Evolutionary conservation across 2,329 filamentous ascomycete genomes (phyloP), one percentile per base, ranked within the genome.

Genomic region (Fusarium napiforme): DNA sequence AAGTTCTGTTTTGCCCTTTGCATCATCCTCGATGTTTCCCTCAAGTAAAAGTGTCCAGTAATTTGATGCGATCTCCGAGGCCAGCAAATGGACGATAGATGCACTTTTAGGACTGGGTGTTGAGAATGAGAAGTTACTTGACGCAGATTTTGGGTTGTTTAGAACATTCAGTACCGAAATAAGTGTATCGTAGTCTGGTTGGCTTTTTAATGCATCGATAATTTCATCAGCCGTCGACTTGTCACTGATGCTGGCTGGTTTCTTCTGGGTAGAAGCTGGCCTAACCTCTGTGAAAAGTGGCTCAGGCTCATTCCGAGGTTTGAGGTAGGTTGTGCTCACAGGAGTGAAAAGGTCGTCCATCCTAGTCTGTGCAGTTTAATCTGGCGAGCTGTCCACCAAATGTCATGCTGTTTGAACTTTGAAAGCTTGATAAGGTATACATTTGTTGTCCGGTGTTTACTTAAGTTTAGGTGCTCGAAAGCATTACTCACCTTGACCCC

Each of bases 1-100:
- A 56, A 65, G 75, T 26, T 60, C 67, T 7, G 32, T 42, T 36
- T 59, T 46, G 5, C 55, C 15, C 34, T 72, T 55, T 10, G 56
- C 40, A 42, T 60, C 67, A 16, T 67, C 64, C 28, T 71, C 40
- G 6, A 75, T 67, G 34, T 79, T 80, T n/a, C 83, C 83, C 64
- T 88, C 87, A 42, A 85, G 82, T 21, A 96, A 78, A 14, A 90
- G 77, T 7, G 85, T 79, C 96, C 96, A 98, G 82, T 96, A 97
- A 78, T 95, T 93, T 4, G 93, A 93, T 12, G 94, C 85, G 32
- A 93, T 95, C 37, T 91, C 89, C 21, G 88, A 91, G 66, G 97
- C 90, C 40, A 99, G 83, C 7, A 89, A 84, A 78, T 95, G 91
- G 59, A 96, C 85, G 37, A 98, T 89, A 75, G 95, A 93, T 26